Evolutionary conservation across 1,139 yeast species (phyloP).

Genomic region (Blastobotrys aristatus): DNA sequence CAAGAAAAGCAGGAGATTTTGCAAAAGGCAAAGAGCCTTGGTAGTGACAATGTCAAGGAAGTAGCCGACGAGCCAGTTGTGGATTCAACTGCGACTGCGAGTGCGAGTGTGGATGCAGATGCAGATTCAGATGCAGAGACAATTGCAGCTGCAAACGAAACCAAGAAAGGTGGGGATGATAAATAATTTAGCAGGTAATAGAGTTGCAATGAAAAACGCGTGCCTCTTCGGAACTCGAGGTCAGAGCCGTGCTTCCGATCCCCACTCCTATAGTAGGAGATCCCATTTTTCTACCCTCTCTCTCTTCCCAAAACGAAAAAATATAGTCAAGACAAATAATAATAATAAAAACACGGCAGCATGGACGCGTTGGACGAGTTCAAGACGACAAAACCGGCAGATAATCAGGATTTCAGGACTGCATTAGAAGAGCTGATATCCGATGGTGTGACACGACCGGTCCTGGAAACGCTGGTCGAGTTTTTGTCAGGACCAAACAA

Average conservation of each 20-base stretch:
- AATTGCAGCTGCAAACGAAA: no score
- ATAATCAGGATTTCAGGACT: not conserved
- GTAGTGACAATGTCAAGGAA: not conserved
- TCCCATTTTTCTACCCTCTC: no score
- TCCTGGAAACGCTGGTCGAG: not conserved
- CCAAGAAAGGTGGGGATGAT: no score
- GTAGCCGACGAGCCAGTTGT: not conserved
- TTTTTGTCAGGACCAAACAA: not conserved
- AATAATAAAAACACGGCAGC: no score
- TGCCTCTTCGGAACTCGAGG: no score
- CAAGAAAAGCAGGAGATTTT: not conserved
- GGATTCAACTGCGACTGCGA: not conserved
- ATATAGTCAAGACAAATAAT: no score
- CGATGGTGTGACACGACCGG: not conserved
- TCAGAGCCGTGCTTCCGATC: no score
- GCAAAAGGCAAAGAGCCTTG: not conserved
- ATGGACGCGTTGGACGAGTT: constrained; percentile 1
- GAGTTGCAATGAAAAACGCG: no score
- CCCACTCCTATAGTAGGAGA: no score
- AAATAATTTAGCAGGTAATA: no score
- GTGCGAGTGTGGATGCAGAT: not conserved
- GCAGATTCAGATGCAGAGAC: not conserved
- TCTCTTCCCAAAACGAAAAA: no score
- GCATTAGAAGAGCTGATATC: not conserved
- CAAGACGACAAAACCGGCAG: constrained; percentile 4